Evolutionary conservation across 768 basidiomycete genomes (phyloP), one percentile per base, ranked within the genome.

Genomic region (Leucocoprinus sp.): DNA sequence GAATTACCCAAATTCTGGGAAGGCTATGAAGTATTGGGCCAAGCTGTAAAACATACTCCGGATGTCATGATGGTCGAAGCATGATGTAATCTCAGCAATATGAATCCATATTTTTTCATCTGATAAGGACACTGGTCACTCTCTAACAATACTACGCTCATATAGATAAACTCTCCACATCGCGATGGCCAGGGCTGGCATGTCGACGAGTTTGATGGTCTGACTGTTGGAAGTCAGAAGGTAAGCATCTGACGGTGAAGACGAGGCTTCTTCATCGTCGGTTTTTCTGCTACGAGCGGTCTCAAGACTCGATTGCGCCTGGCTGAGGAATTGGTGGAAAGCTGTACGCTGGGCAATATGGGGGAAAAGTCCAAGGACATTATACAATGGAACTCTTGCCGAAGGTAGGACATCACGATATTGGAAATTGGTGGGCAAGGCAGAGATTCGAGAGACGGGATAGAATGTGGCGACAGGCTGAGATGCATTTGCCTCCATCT

Each of bases 1-100:
- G 70, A 91, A 56, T 74, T 97, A 37, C 93, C 92, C 34, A 80
- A 67, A 56, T 93, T 93, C 70, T 93, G 90, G 90, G 81, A 89
- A 60, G 89, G 89, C 37, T 76, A 71, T 41, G 86, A 89, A 50
- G 78, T 91, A 4, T 63, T 88, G 1, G 69, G 74, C 4, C 58
- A 57, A 35, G 58, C 64, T 33, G 61, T 60, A 53, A 70, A 66
- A 54, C 50, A 49, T 14, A 68, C 65, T 6, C 57, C 63, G 15
- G 65, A 64, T 5, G 54, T 66, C n/a, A 75, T 76, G 74, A 66
- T 65, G 46, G 65, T 73, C 43, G 72, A 75, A 59, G 63, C 55
- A 42, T 74, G 60, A 34, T 38, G 31, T 39, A 41, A 42, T 50
- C 54, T 37, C 36, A 27, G 48, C 42, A 45, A 24, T 49, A 49